Conservation (phyloP, 225 moss, liverwort and hornwort species). For the Sphagnum tenellum region DNA sequence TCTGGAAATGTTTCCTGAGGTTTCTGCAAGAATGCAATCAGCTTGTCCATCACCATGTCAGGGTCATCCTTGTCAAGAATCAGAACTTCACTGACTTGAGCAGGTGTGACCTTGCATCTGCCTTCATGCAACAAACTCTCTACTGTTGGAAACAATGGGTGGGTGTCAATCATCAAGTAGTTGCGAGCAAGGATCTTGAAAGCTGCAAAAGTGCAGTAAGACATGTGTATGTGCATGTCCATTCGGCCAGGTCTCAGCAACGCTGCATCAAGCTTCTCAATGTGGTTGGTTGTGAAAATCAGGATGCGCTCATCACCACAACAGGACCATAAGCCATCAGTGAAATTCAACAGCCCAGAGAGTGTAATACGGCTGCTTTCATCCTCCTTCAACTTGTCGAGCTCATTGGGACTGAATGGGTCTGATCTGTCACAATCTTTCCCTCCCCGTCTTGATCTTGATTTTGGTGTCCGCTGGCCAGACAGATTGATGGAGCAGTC, state of each 20-base stretch:
- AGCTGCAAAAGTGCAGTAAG: conserved; percentile 28
- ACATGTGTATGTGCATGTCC: conserved; percentile 40
- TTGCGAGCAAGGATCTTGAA: conserved; percentile 19
- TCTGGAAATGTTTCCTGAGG: no score
- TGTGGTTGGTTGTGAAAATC: conserved; percentile 37
- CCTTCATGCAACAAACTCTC: neutral
- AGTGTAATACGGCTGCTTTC: conserved; percentile 26
- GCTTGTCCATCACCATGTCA: no score
- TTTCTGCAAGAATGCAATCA: no score
- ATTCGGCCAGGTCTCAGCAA: conserved; percentile 31
- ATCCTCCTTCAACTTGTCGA: neutral
- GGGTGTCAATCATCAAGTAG: conserved; percentile 19
- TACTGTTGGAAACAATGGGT: conserved; percentile 15
- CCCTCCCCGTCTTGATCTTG: neutral
- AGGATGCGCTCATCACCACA: conserved; percentile 33
- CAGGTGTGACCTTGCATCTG: no score
- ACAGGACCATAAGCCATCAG: conserved; percentile 40
- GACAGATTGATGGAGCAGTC: conserved; percentile 36
- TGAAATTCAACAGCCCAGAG: conserved; percentile 33
- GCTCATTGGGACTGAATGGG: no score
- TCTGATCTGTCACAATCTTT: no score
- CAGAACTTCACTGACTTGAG: no score
- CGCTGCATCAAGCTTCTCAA: conserved; percentile 33
- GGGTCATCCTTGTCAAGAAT: no score
- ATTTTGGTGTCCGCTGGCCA: conserved; percentile 17